Percentiles rank a stretch among this genome's conserved stretches.
These are phyloP conservation scores for Butyriboletus loyo DNA, from an alignment of 768 basidiomycete genomes.

Conservation along the genomic window DNA sequence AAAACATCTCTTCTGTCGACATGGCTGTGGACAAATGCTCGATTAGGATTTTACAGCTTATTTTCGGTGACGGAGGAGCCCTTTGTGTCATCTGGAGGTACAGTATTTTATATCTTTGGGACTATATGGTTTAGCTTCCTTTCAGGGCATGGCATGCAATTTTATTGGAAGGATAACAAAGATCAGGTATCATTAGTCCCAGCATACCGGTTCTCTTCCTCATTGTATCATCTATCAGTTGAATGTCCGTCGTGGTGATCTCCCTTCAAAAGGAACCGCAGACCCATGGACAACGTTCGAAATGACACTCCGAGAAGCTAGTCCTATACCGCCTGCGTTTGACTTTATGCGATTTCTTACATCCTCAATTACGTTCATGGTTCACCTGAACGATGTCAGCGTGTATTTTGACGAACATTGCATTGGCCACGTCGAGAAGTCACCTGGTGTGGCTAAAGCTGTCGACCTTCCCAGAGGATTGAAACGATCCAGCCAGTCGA, in stretches of 20 bases:
- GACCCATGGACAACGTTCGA: conserved; percentile 82
- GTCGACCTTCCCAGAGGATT: conserved; percentile 48
- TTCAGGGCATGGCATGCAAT: conserved; percentile 86
- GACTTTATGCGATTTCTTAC: conserved; percentile 88
- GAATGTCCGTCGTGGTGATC: conserved; percentile 73
- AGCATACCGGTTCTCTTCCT: neutral
- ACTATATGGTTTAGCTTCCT: neutral
- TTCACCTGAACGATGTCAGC: conserved; percentile 67
- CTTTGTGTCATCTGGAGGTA: conserved; percentile 78
- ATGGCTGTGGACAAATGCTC: neutral
- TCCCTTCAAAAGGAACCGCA: conserved; percentile 40
- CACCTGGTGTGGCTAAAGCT: conserved; percentile 47
- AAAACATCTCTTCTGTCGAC: neutral
- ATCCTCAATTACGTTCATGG: conserved; percentile 93
- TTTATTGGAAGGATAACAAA: conserved; percentile 93
- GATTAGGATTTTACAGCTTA: conserved; percentile 67
- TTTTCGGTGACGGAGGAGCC: conserved; percentile 85
- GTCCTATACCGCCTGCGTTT: conserved; percentile 75
- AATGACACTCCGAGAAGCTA: conserved; percentile 81
- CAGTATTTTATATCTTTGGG: conserved; percentile 20
- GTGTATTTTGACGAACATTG: conserved; percentile 81
- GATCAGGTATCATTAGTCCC: conserved; percentile 56
- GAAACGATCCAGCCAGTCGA: conserved; percentile 42
- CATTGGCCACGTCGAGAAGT: conserved; percentile 65
- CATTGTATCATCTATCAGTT: conserved; percentile 43